A percentile compares a stretch with the other conserved stretches of the same genome.
phyloP scores from a whole-genome alignment of 306 rosid genomes.

The Potentilla sterilis region DNA sequence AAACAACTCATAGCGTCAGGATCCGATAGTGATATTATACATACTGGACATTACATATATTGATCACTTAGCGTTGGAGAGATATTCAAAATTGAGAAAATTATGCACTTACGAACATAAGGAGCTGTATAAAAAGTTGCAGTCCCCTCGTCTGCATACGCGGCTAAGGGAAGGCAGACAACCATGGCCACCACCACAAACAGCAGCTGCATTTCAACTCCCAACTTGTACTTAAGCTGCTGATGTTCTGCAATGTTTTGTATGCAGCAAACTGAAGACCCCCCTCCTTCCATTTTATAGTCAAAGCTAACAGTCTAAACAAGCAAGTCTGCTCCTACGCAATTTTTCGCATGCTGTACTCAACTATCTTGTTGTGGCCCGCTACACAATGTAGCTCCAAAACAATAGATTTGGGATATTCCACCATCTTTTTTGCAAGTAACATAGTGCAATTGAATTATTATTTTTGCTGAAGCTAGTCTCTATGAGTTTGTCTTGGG shows the following conservation, averaged over 20 bases:
- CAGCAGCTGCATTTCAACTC: not conserved
- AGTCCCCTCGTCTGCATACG: constrained; percentile 9
- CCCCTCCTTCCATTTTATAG: constrained; percentile 9
- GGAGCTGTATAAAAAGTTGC: constrained; percentile 24
- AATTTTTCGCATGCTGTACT: not conserved
- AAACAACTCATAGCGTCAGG: too few relatives aligned
- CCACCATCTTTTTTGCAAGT: not conserved
- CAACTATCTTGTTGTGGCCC: not conserved
- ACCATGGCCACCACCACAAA: not conserved
- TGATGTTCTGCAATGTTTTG: not conserved
- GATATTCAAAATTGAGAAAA: not conserved
- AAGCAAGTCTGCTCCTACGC: not conserved
- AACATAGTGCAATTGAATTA: not conserved
- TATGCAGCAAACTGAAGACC: not conserved
- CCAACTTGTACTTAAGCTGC: not conserved
- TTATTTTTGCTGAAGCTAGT: too few relatives aligned
- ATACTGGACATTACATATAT: not conserved
- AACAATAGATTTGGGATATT: not conserved
- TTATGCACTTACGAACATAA: constrained; percentile 20
- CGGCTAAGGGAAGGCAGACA: not conserved
- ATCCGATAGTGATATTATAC: too few relatives aligned
- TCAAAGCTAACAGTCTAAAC: not conserved
- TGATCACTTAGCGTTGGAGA: too few relatives aligned
- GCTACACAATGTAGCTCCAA: not conserved
- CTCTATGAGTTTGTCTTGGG: not conserved